Evolutionary conservation across 2,329 filamentous ascomycete genomes (phyloP).

Genomic region (Colletotrichum cordylinicola): DNA sequence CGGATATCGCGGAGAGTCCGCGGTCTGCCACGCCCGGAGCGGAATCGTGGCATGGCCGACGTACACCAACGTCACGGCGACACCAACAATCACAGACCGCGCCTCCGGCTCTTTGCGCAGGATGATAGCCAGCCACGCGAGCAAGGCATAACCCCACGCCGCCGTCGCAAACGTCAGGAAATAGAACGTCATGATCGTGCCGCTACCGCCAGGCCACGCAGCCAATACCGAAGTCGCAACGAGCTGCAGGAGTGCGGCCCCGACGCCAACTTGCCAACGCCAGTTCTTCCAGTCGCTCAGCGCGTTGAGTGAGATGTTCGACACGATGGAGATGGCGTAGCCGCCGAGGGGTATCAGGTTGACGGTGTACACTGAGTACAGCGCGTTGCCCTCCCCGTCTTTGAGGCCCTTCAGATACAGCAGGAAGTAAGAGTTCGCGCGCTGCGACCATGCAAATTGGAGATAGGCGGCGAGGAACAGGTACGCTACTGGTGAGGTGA

Average conservation of each 20-base stretch:
- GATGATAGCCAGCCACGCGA: conserved; percentile 34
- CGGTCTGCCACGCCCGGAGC: conserved; percentile 36
- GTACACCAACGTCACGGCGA: conserved; percentile 41
- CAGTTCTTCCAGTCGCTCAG: conserved; percentile 41
- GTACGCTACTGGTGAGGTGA: conserved; percentile 26
- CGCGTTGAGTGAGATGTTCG: conserved; percentile 28
- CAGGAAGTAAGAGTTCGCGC: conserved; percentile 34
- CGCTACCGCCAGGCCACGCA: conserved; percentile 33
- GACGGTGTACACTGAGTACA: conserved; percentile 29
- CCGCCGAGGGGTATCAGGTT: conserved; percentile 32
- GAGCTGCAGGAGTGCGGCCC: conserved; percentile 29
- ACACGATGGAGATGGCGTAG: conserved; percentile 31
- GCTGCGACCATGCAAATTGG: conserved; percentile 30
- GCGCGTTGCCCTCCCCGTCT: conserved; percentile 14
- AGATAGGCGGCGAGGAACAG: conserved; percentile 30
- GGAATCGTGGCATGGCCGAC: conserved; percentile 42
- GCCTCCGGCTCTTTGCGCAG: conserved; percentile 35
- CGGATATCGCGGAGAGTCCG: conserved; percentile 37
- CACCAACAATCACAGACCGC: conserved; percentile 37
- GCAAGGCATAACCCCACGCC: conserved; percentile 34
- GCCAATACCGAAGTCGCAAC: conserved; percentile 35
- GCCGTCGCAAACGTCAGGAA: conserved; percentile 40
- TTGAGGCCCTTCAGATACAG: conserved; percentile 26
- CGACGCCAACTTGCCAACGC: conserved; percentile 40
- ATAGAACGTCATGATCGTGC: conserved; percentile 37